Percentiles rank a stretch among this genome's conserved stretches.
Evolutionary conservation across 2,329 filamentous ascomycete genomes (phyloP).

Genomic region (Fusarium paranaense): DNA sequence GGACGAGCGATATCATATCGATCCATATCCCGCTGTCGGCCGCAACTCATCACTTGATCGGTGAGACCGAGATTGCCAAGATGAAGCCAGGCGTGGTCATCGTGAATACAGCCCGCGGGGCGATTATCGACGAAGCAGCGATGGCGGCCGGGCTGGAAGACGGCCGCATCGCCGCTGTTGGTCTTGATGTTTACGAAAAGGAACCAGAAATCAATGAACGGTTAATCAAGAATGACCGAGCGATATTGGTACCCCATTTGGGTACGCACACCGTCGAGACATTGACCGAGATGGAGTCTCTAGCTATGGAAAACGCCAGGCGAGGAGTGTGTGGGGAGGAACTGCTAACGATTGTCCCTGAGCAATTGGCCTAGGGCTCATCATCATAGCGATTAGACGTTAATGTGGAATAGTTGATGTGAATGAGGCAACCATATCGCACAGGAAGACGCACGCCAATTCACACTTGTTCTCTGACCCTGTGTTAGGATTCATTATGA

Average conservation of each 20-base stretch:
- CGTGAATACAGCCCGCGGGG: slow-evolving; percentile 68
- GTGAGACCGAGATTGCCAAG: slow-evolving; percentile 59
- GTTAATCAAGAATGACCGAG: slow-evolving; percentile 68
- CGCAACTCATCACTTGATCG: slow-evolving; percentile 65
- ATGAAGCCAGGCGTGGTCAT: slow-evolving; percentile 69
- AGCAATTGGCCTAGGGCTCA: slow-evolving; percentile 6
- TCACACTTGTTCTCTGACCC: not conserved
- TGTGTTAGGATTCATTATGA: not conserved
- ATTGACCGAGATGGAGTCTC: slow-evolving; percentile 43
- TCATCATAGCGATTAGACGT: not conserved
- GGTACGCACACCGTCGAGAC: slow-evolving; percentile 72
- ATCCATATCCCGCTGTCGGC: slow-evolving; percentile 64
- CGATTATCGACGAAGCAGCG: slow-evolving; percentile 67
- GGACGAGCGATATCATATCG: slow-evolving; percentile 65
- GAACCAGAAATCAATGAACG: slow-evolving; percentile 72
- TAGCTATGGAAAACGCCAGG: slow-evolving; percentile 46
- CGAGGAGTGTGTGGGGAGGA: slow-evolving; percentile 24
- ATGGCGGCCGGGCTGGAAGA: slow-evolving; percentile 64
- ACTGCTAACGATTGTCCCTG: slow-evolving; percentile 32
- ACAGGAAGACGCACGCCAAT: not conserved
- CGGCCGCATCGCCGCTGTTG: slow-evolving; percentile 65
- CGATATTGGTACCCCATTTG: slow-evolving; percentile 74
- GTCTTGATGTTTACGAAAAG: slow-evolving; percentile 68
- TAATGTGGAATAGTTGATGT: not conserved
- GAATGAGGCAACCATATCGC: not conserved